Conservation (phyloP, 2,329 filamentous ascomycete genomes). For the Sporothrix globosa region DNA sequence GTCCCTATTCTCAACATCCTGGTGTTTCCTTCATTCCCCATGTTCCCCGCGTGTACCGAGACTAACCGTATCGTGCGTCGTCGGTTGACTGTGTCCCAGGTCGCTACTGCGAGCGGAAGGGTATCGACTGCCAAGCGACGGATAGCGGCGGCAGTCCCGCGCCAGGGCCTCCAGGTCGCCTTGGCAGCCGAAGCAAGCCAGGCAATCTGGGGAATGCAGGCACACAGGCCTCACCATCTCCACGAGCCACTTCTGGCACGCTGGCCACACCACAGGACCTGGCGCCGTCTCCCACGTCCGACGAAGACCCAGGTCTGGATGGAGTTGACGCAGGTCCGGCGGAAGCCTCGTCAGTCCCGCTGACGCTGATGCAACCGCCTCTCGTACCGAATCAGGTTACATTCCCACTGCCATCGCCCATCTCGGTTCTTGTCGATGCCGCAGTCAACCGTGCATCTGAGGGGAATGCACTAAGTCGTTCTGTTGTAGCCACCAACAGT, state of each 20-base stretch:
- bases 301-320: neutral
- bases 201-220: too few species aligned
- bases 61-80: neutral
- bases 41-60: neutral
- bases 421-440: slow-evolving; percentile 16
- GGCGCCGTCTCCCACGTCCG: neutral
- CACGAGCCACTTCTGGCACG: neutral
- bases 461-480: too few species aligned
- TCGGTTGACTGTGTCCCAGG: neutral
- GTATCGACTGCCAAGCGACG: slow-evolving; percentile 26
- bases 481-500: too few species aligned
- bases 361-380: neutral
- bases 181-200: too few species aligned
- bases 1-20: neutral
- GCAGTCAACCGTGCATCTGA: neutral
- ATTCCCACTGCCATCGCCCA: slow-evolving; percentile 14
- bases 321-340: neutral
- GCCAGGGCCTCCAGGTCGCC: too few species aligned
- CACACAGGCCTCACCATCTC: too few species aligned
- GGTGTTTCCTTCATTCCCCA: neutral
- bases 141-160: neutral
- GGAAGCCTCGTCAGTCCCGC: neutral
- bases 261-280: neutral
- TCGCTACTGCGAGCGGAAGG: slow-evolving; percentile 27
- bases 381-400: neutral